Percentiles rank a stretch among this genome's conserved stretches.
phyloP scores from a whole-genome alignment of 768 basidiomycete genomes.

The Lentinula boryana region DNA sequence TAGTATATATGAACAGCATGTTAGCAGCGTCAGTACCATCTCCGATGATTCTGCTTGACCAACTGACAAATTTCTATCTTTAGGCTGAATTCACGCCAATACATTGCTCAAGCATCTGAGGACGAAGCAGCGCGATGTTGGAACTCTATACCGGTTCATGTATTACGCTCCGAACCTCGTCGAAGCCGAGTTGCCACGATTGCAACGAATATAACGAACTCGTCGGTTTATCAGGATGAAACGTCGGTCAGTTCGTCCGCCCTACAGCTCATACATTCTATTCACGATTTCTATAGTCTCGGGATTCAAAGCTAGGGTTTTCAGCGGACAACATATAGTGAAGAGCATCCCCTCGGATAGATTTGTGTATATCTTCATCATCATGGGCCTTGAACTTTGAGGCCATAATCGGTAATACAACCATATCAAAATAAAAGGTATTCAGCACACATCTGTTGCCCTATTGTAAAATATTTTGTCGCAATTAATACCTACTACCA shows the following conservation, averaged over 20 bases:
- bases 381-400: too few relatives aligned
- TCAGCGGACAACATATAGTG: not conserved
- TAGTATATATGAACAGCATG: constrained; percentile 12
- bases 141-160: not conserved
- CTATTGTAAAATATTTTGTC: too few relatives aligned
- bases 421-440: too few relatives aligned
- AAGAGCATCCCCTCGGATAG: too few relatives aligned
- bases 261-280: not conserved
- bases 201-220: not conserved
- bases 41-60: too few relatives aligned
- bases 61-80: too few relatives aligned
- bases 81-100: not conserved
- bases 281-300: not conserved
- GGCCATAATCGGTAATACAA: too few relatives aligned
- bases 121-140: not conserved
- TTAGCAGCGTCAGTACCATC: constrained; percentile 1
- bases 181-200: not conserved
- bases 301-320: not conserved
- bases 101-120: not conserved
- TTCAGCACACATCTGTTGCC: too few relatives aligned
- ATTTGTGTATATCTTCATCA: too few relatives aligned
- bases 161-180: not conserved
- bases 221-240: not conserved
- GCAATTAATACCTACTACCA: too few relatives aligned
- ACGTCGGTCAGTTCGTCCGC: not conserved